Percentiles rank a stretch among this genome's conserved stretches.
phyloP scores from a whole-genome alignment of 176 grass and related monocot species.

The Cocos nucifera region DNA sequence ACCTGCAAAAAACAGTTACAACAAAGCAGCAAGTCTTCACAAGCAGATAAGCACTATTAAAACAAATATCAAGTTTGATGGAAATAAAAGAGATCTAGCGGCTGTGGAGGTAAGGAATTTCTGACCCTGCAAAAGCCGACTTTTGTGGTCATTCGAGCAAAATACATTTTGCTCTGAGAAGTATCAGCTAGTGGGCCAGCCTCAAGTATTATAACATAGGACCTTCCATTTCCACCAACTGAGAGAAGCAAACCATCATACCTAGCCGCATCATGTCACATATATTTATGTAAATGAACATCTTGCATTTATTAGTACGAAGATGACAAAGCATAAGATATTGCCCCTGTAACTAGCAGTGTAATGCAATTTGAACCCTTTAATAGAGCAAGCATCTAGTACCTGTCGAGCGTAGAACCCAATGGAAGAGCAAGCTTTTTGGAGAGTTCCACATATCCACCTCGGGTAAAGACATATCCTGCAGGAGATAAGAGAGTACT shows the following conservation, averaged over 20 bases:
- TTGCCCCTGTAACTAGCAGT: too few relatives aligned
- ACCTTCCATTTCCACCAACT: constrained; percentile 93
- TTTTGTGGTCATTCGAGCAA: constrained; percentile 90
- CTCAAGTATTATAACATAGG: constrained; percentile 93
- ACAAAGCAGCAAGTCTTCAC: too few relatives aligned
- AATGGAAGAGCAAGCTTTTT: constrained; percentile 83
- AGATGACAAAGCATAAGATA: too few relatives aligned
- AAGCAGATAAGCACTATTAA: too few relatives aligned
- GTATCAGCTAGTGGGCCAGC: constrained; percentile 88
- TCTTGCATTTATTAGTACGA: neutral
- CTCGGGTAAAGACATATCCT: constrained; percentile 95
- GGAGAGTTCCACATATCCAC: constrained; percentile 89
- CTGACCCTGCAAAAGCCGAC: constrained; percentile 96
- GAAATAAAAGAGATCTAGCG: constrained; percentile 9
- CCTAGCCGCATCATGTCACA: constrained; percentile 29
- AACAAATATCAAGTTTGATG: neutral
- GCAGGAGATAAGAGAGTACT: neutral
- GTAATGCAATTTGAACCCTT: too few relatives aligned
- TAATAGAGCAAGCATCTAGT: constrained; percentile 4
- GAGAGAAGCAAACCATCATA: constrained; percentile 92
- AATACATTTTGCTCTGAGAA: constrained; percentile 86
- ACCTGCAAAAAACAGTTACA: constrained; percentile 45
- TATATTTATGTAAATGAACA: constrained; percentile 13
- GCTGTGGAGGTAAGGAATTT: constrained; percentile 7
- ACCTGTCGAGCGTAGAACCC: constrained; percentile 97